Percentiles rank a stretch among this genome's conserved stretches.
These are phyloP conservation scores for Podospora bellae-mahoneyi DNA, from an alignment of 495 filamentous ascomycete genomes.

Conservation along the genomic window DNA sequence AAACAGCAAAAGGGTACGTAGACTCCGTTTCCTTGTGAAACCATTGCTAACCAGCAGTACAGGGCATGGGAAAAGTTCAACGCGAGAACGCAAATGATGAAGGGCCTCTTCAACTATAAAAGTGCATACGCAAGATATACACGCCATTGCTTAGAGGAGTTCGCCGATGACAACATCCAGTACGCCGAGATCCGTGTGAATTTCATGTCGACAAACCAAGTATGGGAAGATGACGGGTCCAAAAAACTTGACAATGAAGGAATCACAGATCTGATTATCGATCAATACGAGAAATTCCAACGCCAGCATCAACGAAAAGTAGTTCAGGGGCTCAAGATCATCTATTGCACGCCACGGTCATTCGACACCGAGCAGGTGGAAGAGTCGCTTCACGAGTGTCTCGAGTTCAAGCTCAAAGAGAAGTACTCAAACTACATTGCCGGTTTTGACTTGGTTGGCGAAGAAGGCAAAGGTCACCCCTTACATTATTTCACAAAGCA, in stretches of 20 bases:
- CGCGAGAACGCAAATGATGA: conserved; percentile 56
- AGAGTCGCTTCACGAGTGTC: conserved; percentile 70
- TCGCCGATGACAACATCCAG: conserved; percentile 53
- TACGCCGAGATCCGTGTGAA: conserved; percentile 58
- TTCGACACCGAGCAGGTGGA: conserved; percentile 58
- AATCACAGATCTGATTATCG: conserved; percentile 50
- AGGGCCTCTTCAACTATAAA: conserved; percentile 57
- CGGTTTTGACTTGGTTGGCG: conserved; percentile 74
- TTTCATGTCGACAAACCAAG: conserved; percentile 54
- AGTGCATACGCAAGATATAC: conserved; percentile 50
- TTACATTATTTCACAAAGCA: conserved; percentile 68
- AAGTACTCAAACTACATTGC: conserved; percentile 68
- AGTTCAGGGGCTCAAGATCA: conserved; percentile 49
- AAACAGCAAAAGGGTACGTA: conserved; percentile 40
- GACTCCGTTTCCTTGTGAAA: neutral
- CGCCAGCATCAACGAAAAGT: conserved; percentile 24
- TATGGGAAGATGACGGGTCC: conserved; percentile 45
- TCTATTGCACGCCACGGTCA: conserved; percentile 53
- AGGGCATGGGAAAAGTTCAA: conserved; percentile 57
- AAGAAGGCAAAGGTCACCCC: conserved; percentile 70
- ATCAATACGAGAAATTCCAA: conserved; percentile 47
- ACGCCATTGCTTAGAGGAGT: conserved; percentile 45
- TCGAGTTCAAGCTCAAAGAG: conserved; percentile 71
- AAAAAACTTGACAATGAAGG: conserved; percentile 43
- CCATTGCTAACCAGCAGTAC: conserved; percentile 4